These are phyloP conservation scores for Euphorbia celastroides DNA, from an alignment of 441 rosid species.

Conservation along the genomic window DNA sequence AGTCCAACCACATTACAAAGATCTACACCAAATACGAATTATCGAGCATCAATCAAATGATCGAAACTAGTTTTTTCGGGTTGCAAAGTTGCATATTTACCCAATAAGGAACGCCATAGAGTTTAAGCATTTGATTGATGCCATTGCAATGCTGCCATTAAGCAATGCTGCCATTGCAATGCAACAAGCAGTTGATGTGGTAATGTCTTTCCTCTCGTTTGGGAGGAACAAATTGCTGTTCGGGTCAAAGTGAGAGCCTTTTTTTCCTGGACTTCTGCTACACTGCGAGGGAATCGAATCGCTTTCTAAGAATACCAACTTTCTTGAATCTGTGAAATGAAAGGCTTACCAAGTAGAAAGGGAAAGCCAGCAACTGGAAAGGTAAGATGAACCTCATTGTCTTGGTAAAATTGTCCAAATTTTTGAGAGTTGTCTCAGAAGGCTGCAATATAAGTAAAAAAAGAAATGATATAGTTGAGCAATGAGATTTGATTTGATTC, in stretches of 20 bases:
- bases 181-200: constrained; percentile 77
- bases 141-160: constrained; percentile 37
- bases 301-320: background rate
- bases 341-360: constrained; percentile 44
- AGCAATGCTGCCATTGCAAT: constrained; percentile 55
- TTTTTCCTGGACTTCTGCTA: constrained; percentile 88
- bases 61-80: background rate
- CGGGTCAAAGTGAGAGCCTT: constrained; percentile 87
- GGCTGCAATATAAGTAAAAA: constrained; percentile 38
- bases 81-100: constrained; percentile 28
- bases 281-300: constrained; percentile 36
- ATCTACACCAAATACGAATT: constrained; percentile 13
- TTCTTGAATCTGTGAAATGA: background rate
- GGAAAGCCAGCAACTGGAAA: constrained; percentile 52
- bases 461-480: background rate
- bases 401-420: constrained; percentile 42
- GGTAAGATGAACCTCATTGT: constrained; percentile 48
- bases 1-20: constrained; percentile 72
- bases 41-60: background rate
- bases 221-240: constrained; percentile 57
- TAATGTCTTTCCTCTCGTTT: constrained; percentile 55
- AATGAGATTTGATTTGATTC: constrained; percentile 3
- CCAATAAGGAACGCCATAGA: constrained; percentile 78
- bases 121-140: constrained; percentile 57
- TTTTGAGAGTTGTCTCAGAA: constrained; percentile 64